Percentiles rank a stretch among this genome's conserved stretches.
phyloP scores from a whole-genome alignment of 106 monocot species.

The Acorus gramineus region DNA sequence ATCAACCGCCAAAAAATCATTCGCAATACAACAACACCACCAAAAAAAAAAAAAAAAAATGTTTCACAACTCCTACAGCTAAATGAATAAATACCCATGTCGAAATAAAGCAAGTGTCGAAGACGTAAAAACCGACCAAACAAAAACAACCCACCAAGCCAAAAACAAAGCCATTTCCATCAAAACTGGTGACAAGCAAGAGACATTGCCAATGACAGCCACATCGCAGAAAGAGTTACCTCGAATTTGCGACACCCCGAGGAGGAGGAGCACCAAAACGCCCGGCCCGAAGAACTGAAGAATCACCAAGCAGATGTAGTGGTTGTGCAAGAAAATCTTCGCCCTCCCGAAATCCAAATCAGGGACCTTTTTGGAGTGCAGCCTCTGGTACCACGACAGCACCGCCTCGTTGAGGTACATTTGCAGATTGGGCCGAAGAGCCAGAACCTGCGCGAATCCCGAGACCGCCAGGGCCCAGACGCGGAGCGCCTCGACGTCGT shows the following conservation, averaged over 20 bases:
- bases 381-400: conserved; percentile 84
- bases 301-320: conserved; percentile 51
- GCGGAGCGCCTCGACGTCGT: conserved; percentile 5
- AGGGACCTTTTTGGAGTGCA: conserved; percentile 42
- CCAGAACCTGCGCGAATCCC: conserved; percentile 37
- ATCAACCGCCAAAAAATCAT: too few species aligned
- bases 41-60: too few species aligned
- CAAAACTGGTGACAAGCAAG: conserved; percentile 29
- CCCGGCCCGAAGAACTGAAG: conserved; percentile 70
- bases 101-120: conserved; percentile 40
- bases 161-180: conserved; percentile 71
- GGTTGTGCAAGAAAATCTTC: conserved; percentile 84
- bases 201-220: conserved; percentile 4
- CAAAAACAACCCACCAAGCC: conserved; percentile 76
- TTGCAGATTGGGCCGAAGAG: conserved; percentile 49
- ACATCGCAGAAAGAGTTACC: conserved; percentile 40
- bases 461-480: conserved; percentile 27
- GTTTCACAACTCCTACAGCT: too few species aligned
- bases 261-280: conserved; percentile 38
- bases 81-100: conserved; percentile 48
- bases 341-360: conserved; percentile 78
- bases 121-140: conserved; percentile 44
- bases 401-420: conserved; percentile 87
- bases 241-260: conserved; percentile 50
- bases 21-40: too few species aligned